phyloP scores from a whole-genome alignment of 495 filamentous ascomycete genomes.

The Diplogelasinospora grovesii region DNA sequence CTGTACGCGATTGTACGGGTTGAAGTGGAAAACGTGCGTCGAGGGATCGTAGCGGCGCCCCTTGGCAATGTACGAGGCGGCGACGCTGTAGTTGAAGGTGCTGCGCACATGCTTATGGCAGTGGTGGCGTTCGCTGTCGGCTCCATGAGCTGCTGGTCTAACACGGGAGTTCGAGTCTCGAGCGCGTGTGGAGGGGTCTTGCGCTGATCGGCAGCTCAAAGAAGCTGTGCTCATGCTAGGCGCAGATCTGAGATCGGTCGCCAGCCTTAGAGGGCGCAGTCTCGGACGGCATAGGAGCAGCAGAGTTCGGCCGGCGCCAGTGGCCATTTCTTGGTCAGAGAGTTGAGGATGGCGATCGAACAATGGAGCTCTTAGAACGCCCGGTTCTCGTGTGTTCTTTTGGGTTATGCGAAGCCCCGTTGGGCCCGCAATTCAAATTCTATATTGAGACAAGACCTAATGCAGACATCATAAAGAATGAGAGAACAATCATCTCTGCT shows the following conservation, averaged over 20 bases:
- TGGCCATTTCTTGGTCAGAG: slow-evolving; percentile 2
- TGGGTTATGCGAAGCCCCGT: background rate
- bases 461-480: background rate
- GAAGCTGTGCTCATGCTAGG: background rate
- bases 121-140: background rate
- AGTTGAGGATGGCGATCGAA: background rate
- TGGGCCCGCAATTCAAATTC: slow-evolving; percentile 1
- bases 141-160: too few relatives aligned
- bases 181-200: background rate
- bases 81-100: slow-evolving; percentile 56
- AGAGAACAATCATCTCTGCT: background rate
- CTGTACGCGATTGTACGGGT: slow-evolving; percentile 53
- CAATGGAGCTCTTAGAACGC: too few relatives aligned
- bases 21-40: slow-evolving; percentile 69
- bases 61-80: slow-evolving; percentile 73
- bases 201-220: background rate
- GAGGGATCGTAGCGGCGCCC: slow-evolving; percentile 62
- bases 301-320: slow-evolving; percentile 7
- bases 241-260: background rate
- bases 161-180: too few relatives aligned
- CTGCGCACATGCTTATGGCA: slow-evolving; percentile 3
- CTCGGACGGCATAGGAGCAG: slow-evolving; percentile 9
- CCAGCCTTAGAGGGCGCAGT: background rate
- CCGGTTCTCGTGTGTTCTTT: too few relatives aligned
- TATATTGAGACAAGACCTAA: background rate